Evolutionary conservation across 805 yeast species (phyloP).

Genomic region (Ogataea zsoltii): DNA sequence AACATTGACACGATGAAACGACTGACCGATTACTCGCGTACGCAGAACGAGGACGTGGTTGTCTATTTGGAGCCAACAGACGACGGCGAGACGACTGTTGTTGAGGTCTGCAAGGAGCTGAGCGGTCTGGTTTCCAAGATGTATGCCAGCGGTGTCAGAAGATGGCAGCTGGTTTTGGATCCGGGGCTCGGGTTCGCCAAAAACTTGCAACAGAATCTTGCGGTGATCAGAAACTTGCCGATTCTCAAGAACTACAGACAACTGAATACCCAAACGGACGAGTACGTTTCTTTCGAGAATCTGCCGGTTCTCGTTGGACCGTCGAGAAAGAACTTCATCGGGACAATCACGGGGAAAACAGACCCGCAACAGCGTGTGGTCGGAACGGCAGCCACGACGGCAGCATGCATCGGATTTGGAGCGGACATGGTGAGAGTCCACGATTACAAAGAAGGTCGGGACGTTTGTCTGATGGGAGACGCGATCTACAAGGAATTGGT

Average conservation of each 20-base stretch:
- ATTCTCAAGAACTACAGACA: conserved; percentile 46
- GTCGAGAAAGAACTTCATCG: conserved; percentile 85
- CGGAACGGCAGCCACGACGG: conserved; percentile 75
- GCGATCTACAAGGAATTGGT: conserved; percentile 53
- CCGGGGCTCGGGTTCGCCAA: conserved; percentile 99
- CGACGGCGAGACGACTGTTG: conserved; percentile 39
- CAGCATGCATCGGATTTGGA: conserved; percentile 71
- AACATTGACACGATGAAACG: conserved; percentile 69
- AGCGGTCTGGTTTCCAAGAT: conserved; percentile 57
- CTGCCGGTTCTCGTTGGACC: conserved; percentile 82
- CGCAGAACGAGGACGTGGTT: not conserved
- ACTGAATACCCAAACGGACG: conserved; percentile 19
- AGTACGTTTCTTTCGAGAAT: conserved; percentile 46
- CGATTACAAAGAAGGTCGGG: conserved; percentile 62
- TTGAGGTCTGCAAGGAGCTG: conserved; percentile 58
- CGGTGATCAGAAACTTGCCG: conserved; percentile 53
- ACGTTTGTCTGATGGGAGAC: conserved; percentile 65
- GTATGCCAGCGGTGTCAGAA: conserved; percentile 58
- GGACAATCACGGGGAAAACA: conserved; percentile 61
- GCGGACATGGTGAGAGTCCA: conserved; percentile 88
- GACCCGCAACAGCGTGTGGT: conserved; percentile 62
- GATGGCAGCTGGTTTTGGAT: conserved; percentile 91
- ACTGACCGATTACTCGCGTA: conserved; percentile 51
- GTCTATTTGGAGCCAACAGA: not conserved
- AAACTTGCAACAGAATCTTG: conserved; percentile 64